Conservation (phyloP, 2,329 filamentous ascomycete species). For the Corynespora cassiicola region DNA sequence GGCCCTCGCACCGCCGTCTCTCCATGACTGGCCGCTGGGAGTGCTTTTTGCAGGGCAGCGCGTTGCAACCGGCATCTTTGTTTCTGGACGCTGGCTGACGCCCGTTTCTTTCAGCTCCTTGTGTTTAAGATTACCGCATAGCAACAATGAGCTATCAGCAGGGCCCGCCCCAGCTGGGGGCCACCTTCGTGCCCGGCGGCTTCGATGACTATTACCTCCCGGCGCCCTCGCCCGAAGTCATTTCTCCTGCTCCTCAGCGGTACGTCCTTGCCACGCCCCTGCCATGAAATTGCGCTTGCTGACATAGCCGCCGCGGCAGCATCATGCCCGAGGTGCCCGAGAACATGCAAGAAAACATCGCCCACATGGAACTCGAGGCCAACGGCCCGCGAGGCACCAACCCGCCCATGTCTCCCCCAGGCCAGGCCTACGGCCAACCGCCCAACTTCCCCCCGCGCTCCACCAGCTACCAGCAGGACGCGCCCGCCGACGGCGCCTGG, state of each 20-base stretch:
- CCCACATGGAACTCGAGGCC: conserved; percentile 86
- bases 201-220: conserved; percentile 73
- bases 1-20: conserved; percentile 25
- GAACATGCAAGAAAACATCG: conserved; percentile 94
- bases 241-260: conserved; percentile 75
- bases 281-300: conserved; percentile 34
- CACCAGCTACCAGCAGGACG: conserved; percentile 37
- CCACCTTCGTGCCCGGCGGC: conserved; percentile 72
- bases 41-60: conserved; percentile 13
- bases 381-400: conserved; percentile 49
- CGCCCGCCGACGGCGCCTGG: conserved; percentile 28
- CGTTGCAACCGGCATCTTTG: conserved; percentile 17
- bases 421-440: conserved; percentile 34
- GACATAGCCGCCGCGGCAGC: conserved; percentile 57
- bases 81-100: conserved; percentile 37
- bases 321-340: conserved; percentile 95
- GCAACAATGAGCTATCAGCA: conserved; percentile 44
- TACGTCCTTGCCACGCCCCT: conserved; percentile 47
- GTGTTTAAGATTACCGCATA: conserved; percentile 1
- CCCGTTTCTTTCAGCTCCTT: conserved; percentile 18
- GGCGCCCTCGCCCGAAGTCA: conserved; percentile 62
- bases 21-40: conserved; percentile 13
- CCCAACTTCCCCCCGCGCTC: conserved; percentile 29
- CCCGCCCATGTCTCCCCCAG: conserved; percentile 36
- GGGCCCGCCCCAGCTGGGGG: conserved; percentile 47